Base-by-base conservation (phyloP, 129 eudicot species). In the Dittrichia graveolens region DNA sequence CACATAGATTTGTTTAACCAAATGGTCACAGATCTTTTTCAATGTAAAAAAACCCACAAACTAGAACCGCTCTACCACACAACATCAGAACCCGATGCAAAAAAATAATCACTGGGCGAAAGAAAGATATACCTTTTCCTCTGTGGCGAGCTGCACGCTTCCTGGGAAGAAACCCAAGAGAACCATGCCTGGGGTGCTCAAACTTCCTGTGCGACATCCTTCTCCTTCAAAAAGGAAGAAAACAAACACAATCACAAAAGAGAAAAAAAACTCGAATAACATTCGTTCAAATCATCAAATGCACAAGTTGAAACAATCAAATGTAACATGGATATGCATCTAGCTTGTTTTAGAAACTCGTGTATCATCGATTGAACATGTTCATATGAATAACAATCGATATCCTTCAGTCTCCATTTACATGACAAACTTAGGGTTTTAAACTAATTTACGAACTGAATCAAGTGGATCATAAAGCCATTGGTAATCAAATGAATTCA, bases 81-180 rank as follows among this genome's bases (percentile, higher is more conserved):
- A 24, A 24, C 31, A 24, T 24, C 31, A 24, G 2, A 24, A 24
- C 31, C 31, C 2, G 31, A 24, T 24, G 31, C 2, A 24, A 24
- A 24, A 0, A 24, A 24, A 0, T 24, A 24, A 24, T 24, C 31
- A 24, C 31, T 24, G 31, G 5, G 3, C 2, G 10, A 47, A 6
- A 4, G 8, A 14, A 4, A 65, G 1, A 2, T 11, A 4, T 69
- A 84, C 85, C 88, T 76, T 81, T 84, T 11, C 88, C 88, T 70
- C 88, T 84, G 75, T 84, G 88, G 0, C 88, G 88, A 74, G 88
- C 79, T 63, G 88, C 88, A 50, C 88, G 82, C 80, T 84, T 84
- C 78, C 85, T 74, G 3, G 88, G 88, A 48, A 84, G 88, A 74
- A 84, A 84, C 45, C 88, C 88, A 41, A 84, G 88, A 7, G 80